phyloP scores from a whole-genome alignment of 164 flowering plant species.

The grape (Vitis vinifera) region ASM3070453v1 NC_081822.1:5604001-5604500 shows the following conservation, averaged over 20 bases:
- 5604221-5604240: slow-evolving; percentile 52
- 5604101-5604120: slow-evolving; percentile 39
- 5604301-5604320: slow-evolving; percentile 3
- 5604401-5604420: slow-evolving; percentile 75
- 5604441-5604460: slow-evolving; percentile 78
- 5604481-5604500: slow-evolving; percentile 29
- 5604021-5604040: slow-evolving; percentile 36
- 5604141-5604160: slow-evolving; percentile 59
- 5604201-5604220: slow-evolving; percentile 21
- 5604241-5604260: slow-evolving; percentile 64
- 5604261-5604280: slow-evolving; percentile 54
- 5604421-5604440: slow-evolving; percentile 55
- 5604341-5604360: slow-evolving; percentile 65
- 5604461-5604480: slow-evolving; percentile 27
- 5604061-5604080: slow-evolving; percentile 78
- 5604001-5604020: slow-evolving; percentile 28
- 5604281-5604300: slow-evolving; percentile 43
- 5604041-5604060: slow-evolving; percentile 56
- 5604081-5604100: slow-evolving; percentile 49
- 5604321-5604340: slow-evolving; percentile 43
- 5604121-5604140: slow-evolving; percentile 61
- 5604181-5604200: slow-evolving; percentile 56
- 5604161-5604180: slow-evolving; percentile 63
- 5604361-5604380: slow-evolving; percentile 75
- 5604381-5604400: slow-evolving; percentile 76